Conservation (phyloP, 257 asterid species). For the Perilla frutescens region DNA sequence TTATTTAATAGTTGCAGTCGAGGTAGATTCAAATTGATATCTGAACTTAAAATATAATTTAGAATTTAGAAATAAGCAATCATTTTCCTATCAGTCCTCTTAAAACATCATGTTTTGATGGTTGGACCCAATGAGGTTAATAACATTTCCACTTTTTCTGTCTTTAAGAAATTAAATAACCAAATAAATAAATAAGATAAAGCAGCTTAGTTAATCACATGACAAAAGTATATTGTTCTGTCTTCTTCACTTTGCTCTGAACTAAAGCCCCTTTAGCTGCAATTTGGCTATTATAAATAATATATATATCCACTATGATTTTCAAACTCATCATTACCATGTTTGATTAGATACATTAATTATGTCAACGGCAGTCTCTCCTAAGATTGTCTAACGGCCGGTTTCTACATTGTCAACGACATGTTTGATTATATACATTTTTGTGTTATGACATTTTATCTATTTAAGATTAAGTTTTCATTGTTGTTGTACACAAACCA, state of each 20-base stretch:
- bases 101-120: not conserved
- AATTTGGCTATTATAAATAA: constrained; percentile 8
- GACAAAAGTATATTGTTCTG: constrained; percentile 27
- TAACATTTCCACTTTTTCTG: not conserved
- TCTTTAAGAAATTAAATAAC: constrained; percentile 10
- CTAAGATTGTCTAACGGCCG: no score
- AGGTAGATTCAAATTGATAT: no score
- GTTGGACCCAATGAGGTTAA: constrained; percentile 27
- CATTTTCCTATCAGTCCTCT: not conserved
- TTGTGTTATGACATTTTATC: no score
- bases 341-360: no score
- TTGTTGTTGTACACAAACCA: no score
- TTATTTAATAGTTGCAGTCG: no score
- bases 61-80: not conserved
- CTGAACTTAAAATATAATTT: no score
- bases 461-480: no score
- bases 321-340: constrained; percentile 3
- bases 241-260: constrained; percentile 21
- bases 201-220: constrained; percentile 38
- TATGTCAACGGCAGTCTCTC: no score
- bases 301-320: constrained; percentile 1
- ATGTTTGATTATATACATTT: no score
- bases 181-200: constrained; percentile 19
- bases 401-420: no score
- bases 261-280: constrained; percentile 31